Evolutionary conservation across 2,329 filamentous ascomycete species (phyloP), one percentile per base, ranked within the genome.

Genomic region (Neofusicoccum ribis): DNA sequence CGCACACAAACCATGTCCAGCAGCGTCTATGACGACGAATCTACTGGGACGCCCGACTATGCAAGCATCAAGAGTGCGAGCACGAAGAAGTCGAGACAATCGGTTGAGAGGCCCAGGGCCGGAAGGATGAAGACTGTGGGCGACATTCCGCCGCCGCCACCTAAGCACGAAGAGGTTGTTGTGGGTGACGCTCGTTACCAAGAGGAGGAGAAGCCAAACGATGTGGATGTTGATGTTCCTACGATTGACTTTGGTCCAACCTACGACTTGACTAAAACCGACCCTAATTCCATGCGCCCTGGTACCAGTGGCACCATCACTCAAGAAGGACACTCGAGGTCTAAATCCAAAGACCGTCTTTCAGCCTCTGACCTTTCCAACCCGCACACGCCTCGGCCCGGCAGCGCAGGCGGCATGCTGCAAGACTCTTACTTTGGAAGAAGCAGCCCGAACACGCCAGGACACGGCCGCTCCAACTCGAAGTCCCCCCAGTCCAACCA

Each of bases 231-330:
- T 27, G 83, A 87, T 65, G 88, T 96, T 67, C 91, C 92, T 0
- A 80, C 84, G 4, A 86, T 97, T 68, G 89, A 97, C 75, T 97
- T 97, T 78, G 94, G 94, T 0, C 92, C 89, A 5, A 97, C 93
- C 0, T 80, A 91, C 70, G 89, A 90, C 66, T 89, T 92, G 65
- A 81, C 80, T 67, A 84, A 86, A 34, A 80, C 80, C 49, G 81
- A 78, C 17, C 82, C 80, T 66, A 83, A 85, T 27, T 17, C 52
- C 3, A 34, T 81, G 69, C 83, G 85, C 8, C 85, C 86, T n/a
- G 81, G 76, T 47, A 87, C 85, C 1, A 84, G 82, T 54, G 84
- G 84, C 50, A 84, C 84, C 2, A 75, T 85, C 65, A 83, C 76
- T 5, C 46, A 63, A 20, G 46, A 52, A 3, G 43, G 31, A 12